Evolutionary conservation across 345 rosid genomes (phyloP).

Genomic region (Sisymbrium altissimum): DNA sequence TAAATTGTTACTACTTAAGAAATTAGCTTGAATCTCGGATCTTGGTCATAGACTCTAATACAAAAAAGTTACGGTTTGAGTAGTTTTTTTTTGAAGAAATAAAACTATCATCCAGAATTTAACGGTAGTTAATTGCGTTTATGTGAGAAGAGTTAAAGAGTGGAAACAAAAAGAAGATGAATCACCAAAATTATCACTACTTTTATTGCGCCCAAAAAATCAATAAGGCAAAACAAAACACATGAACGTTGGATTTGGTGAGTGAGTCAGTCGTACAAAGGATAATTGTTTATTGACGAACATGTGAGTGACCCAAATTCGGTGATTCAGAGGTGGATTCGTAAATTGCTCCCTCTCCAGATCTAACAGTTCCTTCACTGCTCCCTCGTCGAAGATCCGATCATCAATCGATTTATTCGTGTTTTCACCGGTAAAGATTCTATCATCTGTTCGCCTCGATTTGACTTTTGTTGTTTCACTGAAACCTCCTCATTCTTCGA

Average conservation of each 20-base stretch:
- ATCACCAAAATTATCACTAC: conserved; percentile 11
- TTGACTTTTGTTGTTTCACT: neutral
- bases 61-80: neutral
- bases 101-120: neutral
- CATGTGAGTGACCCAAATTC: conserved; percentile 19
- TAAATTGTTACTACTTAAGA: no score
- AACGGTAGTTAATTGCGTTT: neutral
- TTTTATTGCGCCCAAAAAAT: conserved; percentile 21
- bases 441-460: neutral
- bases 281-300: conserved; percentile 1
- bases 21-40: neutral
- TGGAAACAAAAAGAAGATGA: conserved; percentile 9
- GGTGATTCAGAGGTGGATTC: neutral
- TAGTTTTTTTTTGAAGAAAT: neutral
- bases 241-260: neutral
- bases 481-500: neutral
- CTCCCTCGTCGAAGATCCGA: conserved; percentile 15
- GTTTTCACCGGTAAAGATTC: neutral
- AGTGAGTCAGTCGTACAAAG: neutral
- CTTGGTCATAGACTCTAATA: neutral
- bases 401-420: no score
- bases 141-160: neutral
- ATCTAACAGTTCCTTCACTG: neutral
- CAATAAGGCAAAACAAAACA: neutral
- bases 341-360: neutral